phyloP scores from a whole-genome alignment of 2,329 filamentous ascomycete genomes.

The Diaporthe eres region DNA sequence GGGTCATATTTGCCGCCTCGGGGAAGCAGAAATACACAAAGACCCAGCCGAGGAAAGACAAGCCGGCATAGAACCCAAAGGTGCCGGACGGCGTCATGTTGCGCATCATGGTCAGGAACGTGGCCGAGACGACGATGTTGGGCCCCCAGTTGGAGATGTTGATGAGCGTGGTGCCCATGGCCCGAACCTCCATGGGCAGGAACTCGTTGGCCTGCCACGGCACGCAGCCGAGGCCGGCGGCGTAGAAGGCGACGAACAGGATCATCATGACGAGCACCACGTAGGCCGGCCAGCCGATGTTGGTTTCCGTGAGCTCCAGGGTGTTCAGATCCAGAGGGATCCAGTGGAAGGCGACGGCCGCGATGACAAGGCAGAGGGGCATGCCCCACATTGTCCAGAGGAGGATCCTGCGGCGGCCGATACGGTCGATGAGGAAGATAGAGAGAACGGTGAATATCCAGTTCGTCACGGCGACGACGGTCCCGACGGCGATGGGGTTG shows the following conservation, averaged over 20 bases:
- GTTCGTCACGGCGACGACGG: slow-evolving; percentile 60
- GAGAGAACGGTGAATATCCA: slow-evolving; percentile 66
- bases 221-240: neutral
- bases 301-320: slow-evolving; percentile 52
- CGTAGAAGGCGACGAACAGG: slow-evolving; percentile 58
- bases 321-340: slow-evolving; percentile 60
- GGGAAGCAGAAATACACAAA: slow-evolving; percentile 23
- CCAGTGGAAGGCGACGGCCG: slow-evolving; percentile 60
- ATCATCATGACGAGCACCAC: slow-evolving; percentile 60
- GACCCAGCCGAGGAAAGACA: slow-evolving; percentile 12
- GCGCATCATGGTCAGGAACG: slow-evolving; percentile 15
- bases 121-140: neutral
- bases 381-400: slow-evolving; percentile 61
- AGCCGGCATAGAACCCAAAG: neutral
- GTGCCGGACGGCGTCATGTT: slow-evolving; percentile 10
- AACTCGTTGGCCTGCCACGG: slow-evolving; percentile 23
- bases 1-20: neutral
- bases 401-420: slow-evolving; percentile 60
- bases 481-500: slow-evolving; percentile 62
- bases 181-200: neutral
- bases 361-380: slow-evolving; percentile 57
- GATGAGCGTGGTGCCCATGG: neutral
- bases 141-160: slow-evolving; percentile 10
- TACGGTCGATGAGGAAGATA: slow-evolving; percentile 59
- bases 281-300: slow-evolving; percentile 50